Evolutionary conservation across 2,329 filamentous ascomycete species (phyloP).

Genomic region (Alternaria infectoria): DNA sequence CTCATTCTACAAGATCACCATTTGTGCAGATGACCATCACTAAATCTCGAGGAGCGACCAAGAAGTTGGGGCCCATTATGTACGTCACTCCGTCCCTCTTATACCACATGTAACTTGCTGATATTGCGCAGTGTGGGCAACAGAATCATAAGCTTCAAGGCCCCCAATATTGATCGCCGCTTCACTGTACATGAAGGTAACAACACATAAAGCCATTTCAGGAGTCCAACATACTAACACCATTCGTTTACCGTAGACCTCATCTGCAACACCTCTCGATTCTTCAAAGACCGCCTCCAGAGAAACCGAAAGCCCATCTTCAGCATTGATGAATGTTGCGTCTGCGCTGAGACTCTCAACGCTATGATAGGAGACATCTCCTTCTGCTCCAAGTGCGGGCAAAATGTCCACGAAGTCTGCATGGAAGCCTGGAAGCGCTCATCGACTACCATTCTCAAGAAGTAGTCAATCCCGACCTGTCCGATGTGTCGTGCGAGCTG

Average conservation of each 20-base stretch:
- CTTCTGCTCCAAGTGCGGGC: constrained; percentile 25
- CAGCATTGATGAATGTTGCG: constrained; percentile 16
- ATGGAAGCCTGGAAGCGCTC: constrained; percentile 9
- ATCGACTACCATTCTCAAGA: not conserved
- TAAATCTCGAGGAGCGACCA: not conserved
- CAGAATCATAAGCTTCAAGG: constrained; percentile 11
- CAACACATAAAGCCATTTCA: not conserved
- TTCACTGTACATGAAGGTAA: constrained; percentile 25
- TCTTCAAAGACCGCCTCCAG: constrained; percentile 23
- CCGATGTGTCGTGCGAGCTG: constrained; percentile 24
- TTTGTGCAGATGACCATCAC: not conserved
- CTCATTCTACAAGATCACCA: not conserved
- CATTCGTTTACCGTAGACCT: constrained; percentile 14
- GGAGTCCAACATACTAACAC: not conserved
- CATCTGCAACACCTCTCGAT: constrained; percentile 21
- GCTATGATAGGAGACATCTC: constrained; percentile 10
- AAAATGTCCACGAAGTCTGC: constrained; percentile 25
- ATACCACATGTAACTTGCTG: not conserved
- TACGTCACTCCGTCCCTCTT: not conserved
- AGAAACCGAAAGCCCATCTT: constrained; percentile 14
- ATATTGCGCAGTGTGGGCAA: constrained; percentile 3
- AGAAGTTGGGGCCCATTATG: not conserved
- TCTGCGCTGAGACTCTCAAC: constrained; percentile 22
- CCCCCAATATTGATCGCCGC: constrained; percentile 2
- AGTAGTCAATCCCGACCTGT: constrained; percentile 2